Evolutionary conservation across 2,329 filamentous ascomycete genomes (phyloP), one percentile per base, ranked within the genome.

Genomic region (Zymoseptoria brevis): DNA sequence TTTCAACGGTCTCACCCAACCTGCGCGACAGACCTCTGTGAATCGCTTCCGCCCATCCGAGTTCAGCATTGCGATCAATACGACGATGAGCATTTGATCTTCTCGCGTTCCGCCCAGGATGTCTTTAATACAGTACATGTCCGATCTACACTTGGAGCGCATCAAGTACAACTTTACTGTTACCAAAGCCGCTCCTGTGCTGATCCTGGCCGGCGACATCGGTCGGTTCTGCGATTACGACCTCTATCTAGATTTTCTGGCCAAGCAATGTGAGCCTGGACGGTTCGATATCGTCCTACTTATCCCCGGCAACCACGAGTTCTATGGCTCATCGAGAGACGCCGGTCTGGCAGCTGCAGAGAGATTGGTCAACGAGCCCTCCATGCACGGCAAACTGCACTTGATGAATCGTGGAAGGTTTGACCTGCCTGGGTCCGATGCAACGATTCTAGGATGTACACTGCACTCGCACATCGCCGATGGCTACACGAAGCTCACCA

Each of bases 391-490:
- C 0, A 76, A 71, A 35, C 57, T 82, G 8, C 64, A 74, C 2
- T 65, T 83, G 66, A 52, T 69, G 9, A 55, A 82, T 59, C 72
- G 73, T 2, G 66, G 66, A 19, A 66, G 75, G 4, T 75, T 75
- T 64, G 75, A 79, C 51, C 55, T 74, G 41, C 59, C 62, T 13
- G 66, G 68, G 4, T 75, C 76, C 0, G 60, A 64, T 26, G 55
- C 82, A 11, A 81, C 76, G 1, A 71, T 85, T 1, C 70, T 85
- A 1, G 82, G 82, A 16, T 84, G 80, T 63, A 83, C 81, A 0
- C 73, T 85, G 0, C 83, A 81, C 76, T 83, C 81, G 0, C 63
- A 71, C 0, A 75, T 85, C 22, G 57, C 56, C 2, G 71, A 77
- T 0, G 59, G 71, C 0, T 71, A 76, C 13, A 69, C 70, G 3